These are phyloP conservation scores for Malus hybrid DNA, from an alignment of 331 rosid genomes.

Conservation along the genomic window DNA sequence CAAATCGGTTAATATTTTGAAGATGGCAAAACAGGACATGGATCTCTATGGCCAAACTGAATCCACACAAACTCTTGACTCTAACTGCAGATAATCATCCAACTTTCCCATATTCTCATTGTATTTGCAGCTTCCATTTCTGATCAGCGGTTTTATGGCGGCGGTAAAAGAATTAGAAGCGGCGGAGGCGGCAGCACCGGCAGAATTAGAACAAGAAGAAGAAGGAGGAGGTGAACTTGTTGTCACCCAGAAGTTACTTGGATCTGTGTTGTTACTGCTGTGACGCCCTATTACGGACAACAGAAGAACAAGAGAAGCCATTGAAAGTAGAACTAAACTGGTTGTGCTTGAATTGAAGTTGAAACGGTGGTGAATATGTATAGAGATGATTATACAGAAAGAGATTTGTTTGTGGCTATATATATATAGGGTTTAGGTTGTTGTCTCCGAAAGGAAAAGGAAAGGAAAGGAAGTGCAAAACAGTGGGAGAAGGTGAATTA, in stretches of 20 bases:
- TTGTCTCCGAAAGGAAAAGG: no score
- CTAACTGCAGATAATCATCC: not conserved
- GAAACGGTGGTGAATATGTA: not conserved
- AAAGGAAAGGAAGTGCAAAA: no score
- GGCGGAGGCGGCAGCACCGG: not conserved
- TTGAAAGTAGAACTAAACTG: not conserved
- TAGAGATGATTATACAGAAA: no score
- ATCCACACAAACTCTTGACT: not conserved
- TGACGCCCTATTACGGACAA: constrained; percentile 36
- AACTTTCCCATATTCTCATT: not conserved
- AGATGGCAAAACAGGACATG: no score
- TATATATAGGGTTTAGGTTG: no score
- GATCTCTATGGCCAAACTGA: not conserved
- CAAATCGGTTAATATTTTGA: not conserved
- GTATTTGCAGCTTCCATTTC: not conserved
- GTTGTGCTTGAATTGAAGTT: not conserved
- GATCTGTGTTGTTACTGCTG: not conserved
- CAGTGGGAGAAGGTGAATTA: no score
- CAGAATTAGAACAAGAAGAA: not conserved
- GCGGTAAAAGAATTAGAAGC: not conserved
- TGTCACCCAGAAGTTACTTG: not conserved
- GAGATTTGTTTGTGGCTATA: no score
- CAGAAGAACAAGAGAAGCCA: constrained; percentile 59
- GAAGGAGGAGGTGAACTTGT: not conserved
- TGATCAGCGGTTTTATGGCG: not conserved